A percentile compares a stretch with the other conserved stretches of the same genome.
Conservation (phyloP, 2,329 filamentous ascomycete species). For the Colletotrichum karsti region DNA sequence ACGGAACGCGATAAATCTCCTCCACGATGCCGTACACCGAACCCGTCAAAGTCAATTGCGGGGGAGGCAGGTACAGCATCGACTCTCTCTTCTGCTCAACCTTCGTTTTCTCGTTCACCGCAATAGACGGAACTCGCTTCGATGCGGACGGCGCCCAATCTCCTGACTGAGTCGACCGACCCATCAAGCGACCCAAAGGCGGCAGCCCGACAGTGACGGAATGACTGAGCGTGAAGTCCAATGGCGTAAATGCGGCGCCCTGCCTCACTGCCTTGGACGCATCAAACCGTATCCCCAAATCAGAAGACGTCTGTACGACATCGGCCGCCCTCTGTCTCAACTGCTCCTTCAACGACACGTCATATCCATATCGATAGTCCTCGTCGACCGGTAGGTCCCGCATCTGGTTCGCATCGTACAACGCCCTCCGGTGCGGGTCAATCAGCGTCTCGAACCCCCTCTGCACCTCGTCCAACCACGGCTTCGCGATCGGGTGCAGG, state of each 20-base stretch:
- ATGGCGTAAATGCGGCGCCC: slow-evolving; percentile 32
- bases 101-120: slow-evolving; percentile 5
- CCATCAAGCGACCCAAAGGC: slow-evolving; percentile 36
- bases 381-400: slow-evolving; percentile 29
- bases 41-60: slow-evolving; percentile 47
- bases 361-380: slow-evolving; percentile 32
- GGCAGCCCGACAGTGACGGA: slow-evolving; percentile 46
- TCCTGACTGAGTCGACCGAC: slow-evolving; percentile 6
- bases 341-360: slow-evolving; percentile 32
- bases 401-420: slow-evolving; percentile 47
- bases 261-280: slow-evolving; percentile 33
- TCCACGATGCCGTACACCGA: slow-evolving; percentile 50
- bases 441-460: slow-evolving; percentile 58
- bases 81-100: neutral
- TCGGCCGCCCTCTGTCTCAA: slow-evolving; percentile 32
- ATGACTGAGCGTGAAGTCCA: slow-evolving; percentile 51
- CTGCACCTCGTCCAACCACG: slow-evolving; percentile 51
- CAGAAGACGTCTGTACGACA: slow-evolving; percentile 41
- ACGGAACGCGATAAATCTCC: slow-evolving; percentile 39
- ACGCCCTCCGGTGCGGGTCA: slow-evolving; percentile 48
- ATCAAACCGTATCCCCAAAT: slow-evolving; percentile 47
- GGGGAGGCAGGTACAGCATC: slow-evolving; percentile 32
- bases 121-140: slow-evolving; percentile 31
- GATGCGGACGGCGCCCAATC: neutral
- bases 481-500: slow-evolving; percentile 46